A percentile compares a stretch with the other conserved stretches of the same genome.
Conservation (phyloP, 2,329 filamentous ascomycete genomes). For the Pyricularia sp. region DNA sequence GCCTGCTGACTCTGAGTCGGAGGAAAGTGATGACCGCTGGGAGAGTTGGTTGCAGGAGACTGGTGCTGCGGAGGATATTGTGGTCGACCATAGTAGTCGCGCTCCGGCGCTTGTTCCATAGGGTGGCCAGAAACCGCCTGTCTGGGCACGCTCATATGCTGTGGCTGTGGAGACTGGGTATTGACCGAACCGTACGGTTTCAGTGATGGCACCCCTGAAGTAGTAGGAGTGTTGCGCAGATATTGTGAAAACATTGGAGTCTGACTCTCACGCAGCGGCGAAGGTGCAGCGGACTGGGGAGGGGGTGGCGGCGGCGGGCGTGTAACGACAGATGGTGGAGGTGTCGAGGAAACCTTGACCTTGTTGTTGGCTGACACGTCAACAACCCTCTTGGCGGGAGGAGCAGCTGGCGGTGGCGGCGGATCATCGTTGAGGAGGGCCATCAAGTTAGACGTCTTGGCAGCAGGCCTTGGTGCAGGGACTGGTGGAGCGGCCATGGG, state of each 20-base stretch:
- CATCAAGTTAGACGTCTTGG: slow-evolving; percentile 50
- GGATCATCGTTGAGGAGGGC: slow-evolving; percentile 49
- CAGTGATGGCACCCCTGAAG: slow-evolving; percentile 38
- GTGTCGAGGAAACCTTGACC: slow-evolving; percentile 3
- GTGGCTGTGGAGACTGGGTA: slow-evolving; percentile 35
- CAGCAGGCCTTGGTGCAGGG: slow-evolving; percentile 25
- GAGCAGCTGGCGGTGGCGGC: slow-evolving; percentile 23
- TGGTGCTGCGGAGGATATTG: slow-evolving; percentile 19
- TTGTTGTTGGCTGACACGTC: slow-evolving; percentile 25
- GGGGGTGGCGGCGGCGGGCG: slow-evolving; percentile 37
- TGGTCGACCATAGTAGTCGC: slow-evolving; percentile 35
- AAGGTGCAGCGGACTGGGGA: slow-evolving; percentile 24
- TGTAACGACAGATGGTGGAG: slow-evolving; percentile 23
- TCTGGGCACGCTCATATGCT: slow-evolving; percentile 32
- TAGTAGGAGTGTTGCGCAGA: slow-evolving; percentile 23
- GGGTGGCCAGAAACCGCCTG: slow-evolving; percentile 24
- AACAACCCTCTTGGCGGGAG: slow-evolving; percentile 28
- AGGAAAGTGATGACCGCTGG: slow-evolving; percentile 10
- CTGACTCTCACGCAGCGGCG: slow-evolving; percentile 33
- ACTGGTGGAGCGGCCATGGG: slow-evolving; percentile 22
- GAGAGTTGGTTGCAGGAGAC: slow-evolving; percentile 17
- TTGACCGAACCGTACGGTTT: slow-evolving; percentile 29
- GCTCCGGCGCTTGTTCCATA: slow-evolving; percentile 23
- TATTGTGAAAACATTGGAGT: slow-evolving; percentile 32
- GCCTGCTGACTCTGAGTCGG: slow-evolving; percentile 7